A percentile compares a stretch with the other conserved stretches of the same genome.
These are phyloP conservation scores for Sicyos edulis DNA, from an alignment of 306 rosid species.

Conservation along the genomic window DNA sequence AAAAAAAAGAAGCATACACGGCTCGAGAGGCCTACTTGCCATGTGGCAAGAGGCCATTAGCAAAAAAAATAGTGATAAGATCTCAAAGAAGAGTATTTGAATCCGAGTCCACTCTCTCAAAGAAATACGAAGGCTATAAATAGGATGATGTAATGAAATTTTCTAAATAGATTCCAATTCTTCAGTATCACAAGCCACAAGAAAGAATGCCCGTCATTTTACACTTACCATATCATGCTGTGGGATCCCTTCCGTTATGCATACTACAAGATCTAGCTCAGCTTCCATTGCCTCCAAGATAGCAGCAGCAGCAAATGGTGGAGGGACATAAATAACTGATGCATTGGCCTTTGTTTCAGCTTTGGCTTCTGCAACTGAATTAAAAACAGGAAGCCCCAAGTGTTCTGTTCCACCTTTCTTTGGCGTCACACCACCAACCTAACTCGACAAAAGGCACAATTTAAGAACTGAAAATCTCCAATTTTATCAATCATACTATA, in stretches of 20 bases:
- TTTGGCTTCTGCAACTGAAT: slow-evolving; percentile 87
- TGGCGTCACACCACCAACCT: slow-evolving; percentile 98
- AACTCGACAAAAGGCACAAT: slow-evolving; percentile 12
- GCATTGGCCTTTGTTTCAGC: slow-evolving; percentile 94
- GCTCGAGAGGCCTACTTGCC: no score
- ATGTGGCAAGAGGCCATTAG: no score
- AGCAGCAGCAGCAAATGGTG: slow-evolving; percentile 95
- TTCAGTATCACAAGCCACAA: not conserved
- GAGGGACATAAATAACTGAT: slow-evolving; percentile 91
- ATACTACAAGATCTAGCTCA: slow-evolving; percentile 89
- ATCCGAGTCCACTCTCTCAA: no score
- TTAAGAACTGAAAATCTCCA: not conserved
- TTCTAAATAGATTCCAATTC: not conserved
- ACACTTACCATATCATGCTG: slow-evolving; percentile 85
- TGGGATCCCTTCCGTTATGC: slow-evolving; percentile 97
- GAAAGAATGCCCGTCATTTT: not conserved
- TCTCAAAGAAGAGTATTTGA: no score
- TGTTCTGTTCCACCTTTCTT: slow-evolving; percentile 98
- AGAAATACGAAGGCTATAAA: no score
- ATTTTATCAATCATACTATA: not conserved
- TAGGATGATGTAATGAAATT: not conserved
- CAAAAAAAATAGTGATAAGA: no score
- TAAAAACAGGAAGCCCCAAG: slow-evolving; percentile 96
- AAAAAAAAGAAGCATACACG: no score
- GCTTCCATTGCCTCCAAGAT: slow-evolving; percentile 90